Conservation (phyloP, 495 filamentous ascomycete genomes). For the Staphylotrichum tortipilum region DNA sequence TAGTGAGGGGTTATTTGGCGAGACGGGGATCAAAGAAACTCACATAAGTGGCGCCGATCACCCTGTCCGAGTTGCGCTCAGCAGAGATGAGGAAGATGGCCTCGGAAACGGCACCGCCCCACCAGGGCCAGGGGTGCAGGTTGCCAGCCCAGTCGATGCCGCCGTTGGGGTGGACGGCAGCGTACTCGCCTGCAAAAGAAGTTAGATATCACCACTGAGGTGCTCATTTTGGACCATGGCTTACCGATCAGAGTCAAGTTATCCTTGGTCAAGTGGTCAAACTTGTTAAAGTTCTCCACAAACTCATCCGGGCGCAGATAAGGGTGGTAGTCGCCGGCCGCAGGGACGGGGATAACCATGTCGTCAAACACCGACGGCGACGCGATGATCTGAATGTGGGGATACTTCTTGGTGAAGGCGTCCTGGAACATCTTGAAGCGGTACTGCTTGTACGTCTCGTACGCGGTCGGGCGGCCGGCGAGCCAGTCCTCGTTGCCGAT, state of each 20-base stretch:
- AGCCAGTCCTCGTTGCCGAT: slow-evolving; percentile 62
- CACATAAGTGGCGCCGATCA: slow-evolving; percentile 33
- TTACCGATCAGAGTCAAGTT: slow-evolving; percentile 27
- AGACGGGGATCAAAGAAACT: neutral
- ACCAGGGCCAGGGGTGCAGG: slow-evolving; percentile 36
- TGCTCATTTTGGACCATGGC: too few species aligned
- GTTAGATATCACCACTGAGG: too few species aligned
- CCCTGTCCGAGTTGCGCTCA: slow-evolving; percentile 55
- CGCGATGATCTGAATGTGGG: slow-evolving; percentile 34
- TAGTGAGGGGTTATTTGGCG: neutral
- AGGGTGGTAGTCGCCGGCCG: slow-evolving; percentile 34
- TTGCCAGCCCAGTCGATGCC: slow-evolving; percentile 1
- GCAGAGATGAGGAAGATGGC: slow-evolving; percentile 59
- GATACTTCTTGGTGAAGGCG: slow-evolving; percentile 48
- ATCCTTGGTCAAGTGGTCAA: slow-evolving; percentile 30
- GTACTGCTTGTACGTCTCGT: slow-evolving; percentile 25
- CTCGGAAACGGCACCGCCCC: slow-evolving; percentile 54
- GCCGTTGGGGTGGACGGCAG: neutral
- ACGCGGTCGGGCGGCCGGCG: slow-evolving; percentile 18
- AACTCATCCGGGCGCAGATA: slow-evolving; percentile 28
- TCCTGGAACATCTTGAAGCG: slow-evolving; percentile 49
- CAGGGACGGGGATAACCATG: slow-evolving; percentile 34
- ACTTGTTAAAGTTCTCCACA: slow-evolving; percentile 33
- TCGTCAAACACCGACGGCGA: slow-evolving; percentile 22
- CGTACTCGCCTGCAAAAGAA: neutral